Evolutionary conservation across 345 rosid genomes (phyloP).

Genomic region (Salix dunnii): DNA sequence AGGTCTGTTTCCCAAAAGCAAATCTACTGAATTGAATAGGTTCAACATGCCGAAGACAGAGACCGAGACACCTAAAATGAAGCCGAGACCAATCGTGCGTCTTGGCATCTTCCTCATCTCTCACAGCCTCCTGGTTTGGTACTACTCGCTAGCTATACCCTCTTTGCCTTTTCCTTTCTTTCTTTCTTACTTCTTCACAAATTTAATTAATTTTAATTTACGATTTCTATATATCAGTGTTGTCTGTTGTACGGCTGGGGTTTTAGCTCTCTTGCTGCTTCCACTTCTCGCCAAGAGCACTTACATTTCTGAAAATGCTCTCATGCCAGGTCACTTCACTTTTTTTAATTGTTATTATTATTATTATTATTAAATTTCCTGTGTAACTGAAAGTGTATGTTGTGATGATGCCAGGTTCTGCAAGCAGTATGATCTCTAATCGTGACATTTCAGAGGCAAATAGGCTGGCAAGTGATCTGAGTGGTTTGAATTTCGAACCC

Average conservation of each 20-base stretch:
- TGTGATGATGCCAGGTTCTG: conserved; percentile 53
- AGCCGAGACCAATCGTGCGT: conserved; percentile 74
- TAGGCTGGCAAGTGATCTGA: conserved; percentile 60
- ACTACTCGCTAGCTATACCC: not conserved
- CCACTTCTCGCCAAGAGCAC: conserved; percentile 93
- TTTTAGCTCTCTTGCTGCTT: conserved; percentile 63
- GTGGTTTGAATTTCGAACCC: conserved; percentile 36
- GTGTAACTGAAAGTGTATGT: not conserved
- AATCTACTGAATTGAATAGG: no score
- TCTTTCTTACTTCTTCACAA: no score
- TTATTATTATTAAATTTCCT: not conserved
- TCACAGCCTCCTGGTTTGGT: conserved; percentile 75
- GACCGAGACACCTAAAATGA: conserved; percentile 28
- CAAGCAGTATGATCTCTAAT: conserved; percentile 74
- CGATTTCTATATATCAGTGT: conserved; percentile 40
- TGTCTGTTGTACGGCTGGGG: conserved; percentile 67
- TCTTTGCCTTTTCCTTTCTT: not conserved
- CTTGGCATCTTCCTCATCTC: conserved; percentile 73
- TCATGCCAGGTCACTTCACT: conserved; percentile 74
- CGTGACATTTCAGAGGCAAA: conserved; percentile 58
- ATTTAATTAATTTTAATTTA: not conserved
- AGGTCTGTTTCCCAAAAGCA: no score
- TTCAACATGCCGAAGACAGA: not conserved
- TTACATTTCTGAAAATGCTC: conserved; percentile 93
- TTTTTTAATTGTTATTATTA: not conserved